Conservation (phyloP, 2,329 filamentous ascomycete genomes). For the Stachybotrys chlorohalonatus region DNA sequence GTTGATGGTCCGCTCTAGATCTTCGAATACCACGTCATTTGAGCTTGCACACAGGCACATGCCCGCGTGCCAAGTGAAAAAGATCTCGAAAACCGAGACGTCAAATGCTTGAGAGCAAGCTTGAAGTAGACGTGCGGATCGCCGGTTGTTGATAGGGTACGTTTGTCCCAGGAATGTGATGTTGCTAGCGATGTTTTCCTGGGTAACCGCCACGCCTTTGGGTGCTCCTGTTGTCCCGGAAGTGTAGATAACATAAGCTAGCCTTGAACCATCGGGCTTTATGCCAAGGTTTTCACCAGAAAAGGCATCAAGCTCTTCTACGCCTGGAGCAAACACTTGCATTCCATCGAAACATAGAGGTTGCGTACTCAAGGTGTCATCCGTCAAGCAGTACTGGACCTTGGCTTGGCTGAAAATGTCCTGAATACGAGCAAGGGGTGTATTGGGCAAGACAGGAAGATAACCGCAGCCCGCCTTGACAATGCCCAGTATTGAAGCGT, state of each 20-base stretch:
- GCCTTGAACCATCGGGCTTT: conserved; percentile 31
- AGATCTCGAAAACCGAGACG: conserved; percentile 84
- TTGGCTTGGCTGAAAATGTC: conserved; percentile 54
- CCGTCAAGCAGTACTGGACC: conserved; percentile 35
- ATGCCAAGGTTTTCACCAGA: conserved; percentile 26
- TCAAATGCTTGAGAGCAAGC: conserved; percentile 81
- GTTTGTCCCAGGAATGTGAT: conserved; percentile 55
- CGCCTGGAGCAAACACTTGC: conserved; percentile 6
- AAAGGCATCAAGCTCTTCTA: conserved; percentile 14
- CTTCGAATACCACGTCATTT: conserved; percentile 65
- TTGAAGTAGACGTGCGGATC: conserved; percentile 59
- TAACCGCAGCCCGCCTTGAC: conserved; percentile 71
- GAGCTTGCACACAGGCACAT: conserved; percentile 69
- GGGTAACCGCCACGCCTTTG: conserved; percentile 72
- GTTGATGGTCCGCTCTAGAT: conserved; percentile 61
- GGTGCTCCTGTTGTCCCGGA: conserved; percentile 74
- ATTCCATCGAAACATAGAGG: conserved; percentile 23
- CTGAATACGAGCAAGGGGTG: conserved; percentile 50
- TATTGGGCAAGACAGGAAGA: conserved; percentile 68
- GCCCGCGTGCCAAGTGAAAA: conserved; percentile 71
- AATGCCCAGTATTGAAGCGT: conserved; percentile 64
- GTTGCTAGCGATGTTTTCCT: conserved; percentile 68
- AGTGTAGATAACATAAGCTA: conserved; percentile 75
- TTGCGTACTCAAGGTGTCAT: conserved; percentile 14
- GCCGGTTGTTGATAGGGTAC: conserved; percentile 45